phyloP scores from a whole-genome alignment of 2,329 filamentous ascomycete species.

The Colletotrichum lupini region DNA sequence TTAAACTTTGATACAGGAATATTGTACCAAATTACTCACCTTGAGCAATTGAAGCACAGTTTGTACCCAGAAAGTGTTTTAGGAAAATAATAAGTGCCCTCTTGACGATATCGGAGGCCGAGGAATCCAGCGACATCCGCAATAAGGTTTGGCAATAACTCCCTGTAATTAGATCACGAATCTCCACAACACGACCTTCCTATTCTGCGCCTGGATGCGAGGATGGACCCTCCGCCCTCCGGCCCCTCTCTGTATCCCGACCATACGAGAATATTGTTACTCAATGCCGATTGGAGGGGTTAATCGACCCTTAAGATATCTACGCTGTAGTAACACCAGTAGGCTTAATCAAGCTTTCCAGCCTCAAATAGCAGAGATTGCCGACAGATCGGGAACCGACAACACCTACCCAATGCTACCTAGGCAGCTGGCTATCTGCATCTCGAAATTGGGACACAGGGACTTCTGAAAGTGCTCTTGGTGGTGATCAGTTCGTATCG shows the following conservation, averaged over 20 bases:
- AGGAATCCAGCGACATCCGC: background rate
- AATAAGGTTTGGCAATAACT: background rate
- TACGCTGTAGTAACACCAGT: background rate
- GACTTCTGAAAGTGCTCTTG: background rate
- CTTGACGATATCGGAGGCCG: no score
- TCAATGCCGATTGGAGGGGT: conserved; percentile 13
- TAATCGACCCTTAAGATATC: background rate
- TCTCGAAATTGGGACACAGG: background rate
- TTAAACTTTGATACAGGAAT: no score
- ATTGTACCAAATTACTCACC: no score
- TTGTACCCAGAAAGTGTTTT: no score
- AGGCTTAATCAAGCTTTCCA: conserved; percentile 17
- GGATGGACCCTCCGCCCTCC: background rate
- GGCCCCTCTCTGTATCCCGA: background rate
- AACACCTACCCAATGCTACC: conserved; percentile 27
- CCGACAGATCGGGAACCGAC: conserved; percentile 11
- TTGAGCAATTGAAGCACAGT: no score
- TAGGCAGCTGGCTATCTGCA: conserved; percentile 13
- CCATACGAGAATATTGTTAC: background rate
- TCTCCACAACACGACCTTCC: conserved; percentile 20
- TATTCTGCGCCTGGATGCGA: conserved; percentile 15
- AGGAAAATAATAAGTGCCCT: background rate
- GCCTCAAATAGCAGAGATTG: conserved; percentile 11
- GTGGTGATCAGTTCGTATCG: conserved; percentile 4
- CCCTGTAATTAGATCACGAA: background rate